phyloP scores from a whole-genome alignment of 495 filamentous ascomycete species.

The Hypoxylon fragiforme region DNA sequence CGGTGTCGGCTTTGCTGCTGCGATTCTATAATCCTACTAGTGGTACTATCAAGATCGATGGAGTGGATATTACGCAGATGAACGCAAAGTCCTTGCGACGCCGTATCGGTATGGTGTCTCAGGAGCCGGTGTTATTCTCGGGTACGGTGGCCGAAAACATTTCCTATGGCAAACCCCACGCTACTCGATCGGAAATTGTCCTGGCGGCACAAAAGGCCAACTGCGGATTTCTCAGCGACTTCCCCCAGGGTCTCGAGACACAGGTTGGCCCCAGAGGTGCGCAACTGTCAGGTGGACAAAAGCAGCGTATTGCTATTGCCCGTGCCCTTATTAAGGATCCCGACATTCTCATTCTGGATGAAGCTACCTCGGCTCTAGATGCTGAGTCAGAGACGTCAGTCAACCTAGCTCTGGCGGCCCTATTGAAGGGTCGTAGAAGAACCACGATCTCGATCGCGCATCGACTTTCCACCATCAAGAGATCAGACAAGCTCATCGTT shows the following conservation, averaged over 20 bases:
- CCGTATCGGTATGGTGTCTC: constrained; percentile 91
- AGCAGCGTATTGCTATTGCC: constrained; percentile 97
- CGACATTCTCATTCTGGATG: constrained; percentile 94
- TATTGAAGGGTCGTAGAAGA: constrained; percentile 76
- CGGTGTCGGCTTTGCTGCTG: constrained; percentile 83
- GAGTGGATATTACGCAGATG: constrained; percentile 79
- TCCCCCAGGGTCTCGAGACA: constrained; percentile 94
- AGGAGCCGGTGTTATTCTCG: constrained; percentile 95
- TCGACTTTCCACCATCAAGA: constrained; percentile 92
- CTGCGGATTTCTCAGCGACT: constrained; percentile 93
- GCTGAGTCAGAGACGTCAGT: constrained; percentile 98
- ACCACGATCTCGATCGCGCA: constrained; percentile 98
- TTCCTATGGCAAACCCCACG: constrained; percentile 82
- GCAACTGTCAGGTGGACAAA: constrained; percentile 93
- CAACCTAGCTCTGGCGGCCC: constrained; percentile 78
- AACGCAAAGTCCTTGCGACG: constrained; percentile 94
- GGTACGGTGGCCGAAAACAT: constrained; percentile 97
- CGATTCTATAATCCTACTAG: constrained; percentile 85
- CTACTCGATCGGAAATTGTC: constrained; percentile 78
- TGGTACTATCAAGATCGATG: constrained; percentile 82
- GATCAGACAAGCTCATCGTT: constrained; percentile 89
- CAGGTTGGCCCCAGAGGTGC: constrained; percentile 90
- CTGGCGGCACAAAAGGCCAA: constrained; percentile 91
- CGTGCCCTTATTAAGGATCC: constrained; percentile 92
- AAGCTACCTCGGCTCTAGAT: constrained; percentile 90